A percentile compares a stretch with the other conserved stretches of the same genome.
Conservation (phyloP, 306 rosid genomes). For the Castanea mollissima region DNA sequence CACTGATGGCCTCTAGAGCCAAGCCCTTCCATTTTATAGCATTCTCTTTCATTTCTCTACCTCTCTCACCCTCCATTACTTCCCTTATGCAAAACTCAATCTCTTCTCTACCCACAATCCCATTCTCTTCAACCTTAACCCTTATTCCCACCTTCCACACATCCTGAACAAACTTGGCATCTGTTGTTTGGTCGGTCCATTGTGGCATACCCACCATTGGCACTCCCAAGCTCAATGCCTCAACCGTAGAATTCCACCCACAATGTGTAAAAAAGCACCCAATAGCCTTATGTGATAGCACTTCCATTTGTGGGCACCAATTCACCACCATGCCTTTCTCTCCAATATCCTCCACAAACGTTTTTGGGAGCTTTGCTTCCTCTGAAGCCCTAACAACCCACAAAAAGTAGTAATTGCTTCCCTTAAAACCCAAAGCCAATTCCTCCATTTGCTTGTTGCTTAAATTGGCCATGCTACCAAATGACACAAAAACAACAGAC, state of each 20-base stretch:
- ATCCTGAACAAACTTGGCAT: constrained; percentile 15
- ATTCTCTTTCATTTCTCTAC: constrained; percentile 4
- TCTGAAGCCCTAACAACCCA: constrained; percentile 21
- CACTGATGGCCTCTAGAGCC: constrained; percentile 5
- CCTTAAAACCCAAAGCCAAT: constrained; percentile 1
- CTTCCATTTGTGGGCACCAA: constrained; percentile 16
- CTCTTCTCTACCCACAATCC: constrained; percentile 1
- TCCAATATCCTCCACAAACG: neutral
- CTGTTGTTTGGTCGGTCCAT: constrained; percentile 16
- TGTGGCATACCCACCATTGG: constrained; percentile 23
- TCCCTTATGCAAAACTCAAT: neutral
- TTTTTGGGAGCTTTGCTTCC: constrained; percentile 13
- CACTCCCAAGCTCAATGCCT: constrained; percentile 18
- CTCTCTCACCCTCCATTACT: constrained; percentile 20
- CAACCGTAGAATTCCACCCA: constrained; percentile 24
- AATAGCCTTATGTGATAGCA: neutral
- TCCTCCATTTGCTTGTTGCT: constrained; percentile 19
- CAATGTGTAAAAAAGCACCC: constrained; percentile 14
- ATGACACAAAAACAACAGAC: constrained; percentile 10
- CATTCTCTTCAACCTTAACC: constrained; percentile 4
- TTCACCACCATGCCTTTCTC: constrained; percentile 5
- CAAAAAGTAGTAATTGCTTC: neutral
- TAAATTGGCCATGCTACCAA: constrained; percentile 2
- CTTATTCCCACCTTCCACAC: constrained; percentile 26
- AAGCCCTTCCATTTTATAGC: neutral